phyloP scores from a whole-genome alignment of 495 filamentous ascomycete genomes.

The Aspergillus ellipticus region DNA sequence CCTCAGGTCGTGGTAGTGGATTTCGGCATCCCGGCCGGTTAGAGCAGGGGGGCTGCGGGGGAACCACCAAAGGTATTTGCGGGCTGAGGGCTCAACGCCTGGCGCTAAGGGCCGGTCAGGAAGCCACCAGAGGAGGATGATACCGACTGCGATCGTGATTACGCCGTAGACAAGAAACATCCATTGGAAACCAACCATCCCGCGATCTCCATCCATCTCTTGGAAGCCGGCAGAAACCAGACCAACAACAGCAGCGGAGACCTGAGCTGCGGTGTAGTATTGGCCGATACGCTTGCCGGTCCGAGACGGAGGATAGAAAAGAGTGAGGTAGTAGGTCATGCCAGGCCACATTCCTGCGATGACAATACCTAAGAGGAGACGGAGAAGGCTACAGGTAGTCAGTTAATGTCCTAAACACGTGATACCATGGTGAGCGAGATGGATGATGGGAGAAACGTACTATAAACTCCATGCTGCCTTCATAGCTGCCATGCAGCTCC shows the following conservation, averaged over 20 bases:
- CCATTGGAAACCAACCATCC: constrained; percentile 85
- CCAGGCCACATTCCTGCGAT: constrained; percentile 95
- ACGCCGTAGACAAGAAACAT: constrained; percentile 92
- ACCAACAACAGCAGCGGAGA: constrained; percentile 86
- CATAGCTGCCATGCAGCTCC: constrained; percentile 76
- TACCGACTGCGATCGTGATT: constrained; percentile 64
- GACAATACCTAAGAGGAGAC: constrained; percentile 82
- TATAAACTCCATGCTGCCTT: constrained; percentile 82
- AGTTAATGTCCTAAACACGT: constrained; percentile 12
- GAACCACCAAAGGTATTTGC: constrained; percentile 53
- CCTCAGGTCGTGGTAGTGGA: constrained; percentile 82
- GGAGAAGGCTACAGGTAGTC: constrained; percentile 54
- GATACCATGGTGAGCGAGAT: not conserved
- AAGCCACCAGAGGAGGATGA: constrained; percentile 81
- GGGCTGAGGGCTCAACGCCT: constrained; percentile 41
- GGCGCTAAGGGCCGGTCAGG: constrained; percentile 76
- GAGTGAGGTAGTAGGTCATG: constrained; percentile 88
- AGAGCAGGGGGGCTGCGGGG: constrained; percentile 66
- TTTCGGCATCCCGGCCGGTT: constrained; percentile 68
- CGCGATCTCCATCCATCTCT: constrained; percentile 75
- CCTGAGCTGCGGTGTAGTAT: constrained; percentile 85
- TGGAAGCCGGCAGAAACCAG: constrained; percentile 89
- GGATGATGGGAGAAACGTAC: constrained; percentile 39
- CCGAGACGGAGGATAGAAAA: constrained; percentile 84
- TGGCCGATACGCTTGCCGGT: constrained; percentile 85